phyloP scores from a whole-genome alignment of 2,329 filamentous ascomycete genomes.

The Clonostachys chloroleuca region DNA sequence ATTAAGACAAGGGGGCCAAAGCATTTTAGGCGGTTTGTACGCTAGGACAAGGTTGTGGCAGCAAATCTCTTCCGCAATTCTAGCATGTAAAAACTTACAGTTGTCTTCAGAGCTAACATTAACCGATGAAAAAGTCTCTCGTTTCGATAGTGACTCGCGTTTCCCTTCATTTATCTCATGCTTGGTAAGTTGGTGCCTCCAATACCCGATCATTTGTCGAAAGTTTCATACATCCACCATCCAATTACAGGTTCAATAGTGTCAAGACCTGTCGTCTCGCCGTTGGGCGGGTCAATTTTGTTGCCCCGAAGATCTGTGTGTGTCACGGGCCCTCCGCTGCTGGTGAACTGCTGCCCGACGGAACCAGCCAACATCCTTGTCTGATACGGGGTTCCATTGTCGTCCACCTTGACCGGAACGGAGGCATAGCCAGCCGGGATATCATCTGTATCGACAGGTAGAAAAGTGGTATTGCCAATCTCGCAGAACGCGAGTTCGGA shows the following conservation, averaged over 20 bases:
- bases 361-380: constrained; percentile 1
- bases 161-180: too few species aligned
- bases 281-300: neutral
- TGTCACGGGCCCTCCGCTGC: neutral
- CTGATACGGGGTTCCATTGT: neutral
- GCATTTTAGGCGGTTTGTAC: too few species aligned
- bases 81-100: too few species aligned
- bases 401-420: neutral
- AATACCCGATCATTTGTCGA: too few species aligned
- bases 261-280: neutral
- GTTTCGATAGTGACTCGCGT: too few species aligned
- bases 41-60: too few species aligned
- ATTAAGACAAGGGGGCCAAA: too few species aligned
- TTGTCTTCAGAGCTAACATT: too few species aligned
- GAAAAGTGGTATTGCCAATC: neutral
- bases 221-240: constrained; percentile 2
- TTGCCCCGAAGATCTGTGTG: too few species aligned
- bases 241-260: neutral
- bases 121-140: too few species aligned
- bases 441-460: neutral
- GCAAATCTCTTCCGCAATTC: too few species aligned
- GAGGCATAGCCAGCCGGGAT: neutral
- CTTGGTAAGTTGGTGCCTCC: too few species aligned
- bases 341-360: neutral
- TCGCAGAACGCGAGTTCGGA: neutral